Base-by-base conservation (phyloP, 2,329 filamentous ascomycete species). In the Colletotrichum sublineola region DNA sequence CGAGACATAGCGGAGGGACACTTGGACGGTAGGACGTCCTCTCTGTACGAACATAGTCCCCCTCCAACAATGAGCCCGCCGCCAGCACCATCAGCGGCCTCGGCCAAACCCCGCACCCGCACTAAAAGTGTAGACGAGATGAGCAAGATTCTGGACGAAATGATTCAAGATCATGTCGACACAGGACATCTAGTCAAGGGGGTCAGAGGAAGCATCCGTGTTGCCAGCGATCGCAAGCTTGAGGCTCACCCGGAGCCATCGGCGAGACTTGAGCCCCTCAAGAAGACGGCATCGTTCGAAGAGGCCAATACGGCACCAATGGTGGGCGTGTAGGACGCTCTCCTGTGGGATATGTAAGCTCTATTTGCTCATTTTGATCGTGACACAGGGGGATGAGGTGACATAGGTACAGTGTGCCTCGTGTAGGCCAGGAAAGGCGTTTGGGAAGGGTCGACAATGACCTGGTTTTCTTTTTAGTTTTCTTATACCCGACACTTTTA, bases 91-190 rank as follows among this genome's bases (percentile, higher is more conserved):
- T 63, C 55, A 18, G 33, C 42, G 57, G 46, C 65, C 12, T 40
- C 61, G 9, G 52, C 63, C 14, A 62, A 61, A 8, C 36, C 56
- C 42, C 87, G 87, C 64, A 88, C 86, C 75, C 87, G 88, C 62
- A 86, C 86, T 15, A 90, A 88, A 84, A 94, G 93, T 75, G 93
- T 96, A 44, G 95, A 97, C 77, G 95, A 97, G 82, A 95, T 98
- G 91, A 97, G 94, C 76, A 90, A 91, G 77, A 95, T 98, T 84
- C 88, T 98, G 36, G 96, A 98, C 78, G 94, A 97, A 82, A 98
- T 98, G 96, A 96, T 98, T 72, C 93, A 95, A 79, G 93, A 96
- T 78, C 91, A 93, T 70, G 93, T 97, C 65, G 93, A 96, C 77
- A 90, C 87, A 64, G 94, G 93, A 31, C 90, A 94, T 67, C 83